A percentile compares a stretch with the other conserved stretches of the same genome.
These are phyloP conservation scores for Crucibulum laeve DNA, from an alignment of 768 basidiomycete species.

Conservation along the genomic window DNA sequence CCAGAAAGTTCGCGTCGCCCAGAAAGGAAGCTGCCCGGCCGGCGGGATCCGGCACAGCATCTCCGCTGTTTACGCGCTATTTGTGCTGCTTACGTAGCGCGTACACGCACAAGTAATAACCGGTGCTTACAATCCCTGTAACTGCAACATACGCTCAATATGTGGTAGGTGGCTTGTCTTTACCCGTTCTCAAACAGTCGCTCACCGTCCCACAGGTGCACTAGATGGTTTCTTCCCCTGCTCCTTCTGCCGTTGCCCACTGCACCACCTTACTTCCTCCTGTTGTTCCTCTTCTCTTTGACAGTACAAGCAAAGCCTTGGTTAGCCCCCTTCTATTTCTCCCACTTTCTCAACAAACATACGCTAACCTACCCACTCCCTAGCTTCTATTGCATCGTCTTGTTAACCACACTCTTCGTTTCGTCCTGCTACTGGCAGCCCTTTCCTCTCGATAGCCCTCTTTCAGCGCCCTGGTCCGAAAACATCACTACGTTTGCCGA, in stretches of 20 bases:
- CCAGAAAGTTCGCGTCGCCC: constrained; percentile 32
- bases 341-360: background rate
- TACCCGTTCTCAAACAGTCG: background rate
- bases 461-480: constrained; percentile 62
- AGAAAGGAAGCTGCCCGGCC: constrained; percentile 8
- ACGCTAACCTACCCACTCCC: background rate
- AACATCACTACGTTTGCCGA: constrained; percentile 72
- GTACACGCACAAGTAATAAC: too few relatives aligned
- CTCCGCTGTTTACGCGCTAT: too few relatives aligned
- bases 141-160: too few relatives aligned
- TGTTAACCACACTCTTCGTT: constrained; percentile 78
- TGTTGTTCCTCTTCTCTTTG: constrained; percentile 73
- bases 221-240: constrained; percentile 80
- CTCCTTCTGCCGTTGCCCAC: constrained; percentile 75
- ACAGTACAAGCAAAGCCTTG: constrained; percentile 83
- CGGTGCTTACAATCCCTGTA: too few relatives aligned
- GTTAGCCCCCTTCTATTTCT: constrained; percentile 36
- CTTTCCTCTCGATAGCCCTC: constrained; percentile 57
- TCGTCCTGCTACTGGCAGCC: constrained; percentile 92
- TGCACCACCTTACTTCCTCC: constrained; percentile 74
- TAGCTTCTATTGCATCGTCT: constrained; percentile 85
- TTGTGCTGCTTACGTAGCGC: too few relatives aligned
- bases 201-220: constrained; percentile 55
- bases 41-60: constrained; percentile 5
- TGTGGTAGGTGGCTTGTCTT: constrained; percentile 48